Percentiles rank a stretch among this genome's conserved stretches.
Evolutionary conservation across 345 rosid species (phyloP).

Genomic region (Eucalyptus pauciflora): DNA sequence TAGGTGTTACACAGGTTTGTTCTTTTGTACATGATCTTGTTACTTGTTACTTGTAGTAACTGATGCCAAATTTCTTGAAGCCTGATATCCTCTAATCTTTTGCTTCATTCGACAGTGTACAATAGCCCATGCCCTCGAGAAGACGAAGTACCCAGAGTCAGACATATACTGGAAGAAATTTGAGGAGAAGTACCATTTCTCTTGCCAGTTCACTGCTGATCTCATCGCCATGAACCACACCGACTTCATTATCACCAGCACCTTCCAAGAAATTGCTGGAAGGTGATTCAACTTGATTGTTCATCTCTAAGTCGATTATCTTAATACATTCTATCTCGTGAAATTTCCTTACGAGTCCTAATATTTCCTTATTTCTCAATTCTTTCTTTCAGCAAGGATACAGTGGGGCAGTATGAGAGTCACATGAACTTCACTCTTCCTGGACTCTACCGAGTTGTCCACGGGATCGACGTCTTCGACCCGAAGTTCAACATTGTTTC

Average conservation of each 20-base stretch:
- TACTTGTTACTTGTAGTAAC: neutral
- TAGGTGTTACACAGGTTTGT: slow-evolving; percentile 89
- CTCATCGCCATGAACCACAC: slow-evolving; percentile 93
- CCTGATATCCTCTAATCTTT: neutral
- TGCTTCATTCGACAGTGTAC: slow-evolving; percentile 47
- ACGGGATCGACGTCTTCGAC: slow-evolving; percentile 70
- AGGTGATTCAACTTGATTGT: slow-evolving; percentile 23
- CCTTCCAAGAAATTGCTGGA: slow-evolving; percentile 98
- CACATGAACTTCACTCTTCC: slow-evolving; percentile 80
- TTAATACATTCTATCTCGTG: neutral
- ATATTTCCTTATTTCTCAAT: neutral
- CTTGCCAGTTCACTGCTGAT: slow-evolving; percentile 96
- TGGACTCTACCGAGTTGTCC: slow-evolving; percentile 69
- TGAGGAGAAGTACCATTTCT: slow-evolving; percentile 89
- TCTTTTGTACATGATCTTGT: neutral
- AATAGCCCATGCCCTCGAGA: slow-evolving; percentile 94
- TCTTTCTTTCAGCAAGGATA: slow-evolving; percentile 46
- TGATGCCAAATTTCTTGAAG: neutral
- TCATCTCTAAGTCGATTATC: neutral
- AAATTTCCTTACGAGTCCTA: neutral
- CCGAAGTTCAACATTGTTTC: slow-evolving; percentile 90
- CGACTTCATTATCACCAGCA: slow-evolving; percentile 97
- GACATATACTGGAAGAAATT: slow-evolving; percentile 92
- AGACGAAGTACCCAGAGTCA: slow-evolving; percentile 91
- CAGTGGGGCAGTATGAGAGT: slow-evolving; percentile 81